A percentile compares a stretch with the other conserved stretches of the same genome.
These are phyloP conservation scores for Arabidopsis lyrata DNA, from an alignment of 441 rosid genomes.

Conservation along the genomic window DNA sequence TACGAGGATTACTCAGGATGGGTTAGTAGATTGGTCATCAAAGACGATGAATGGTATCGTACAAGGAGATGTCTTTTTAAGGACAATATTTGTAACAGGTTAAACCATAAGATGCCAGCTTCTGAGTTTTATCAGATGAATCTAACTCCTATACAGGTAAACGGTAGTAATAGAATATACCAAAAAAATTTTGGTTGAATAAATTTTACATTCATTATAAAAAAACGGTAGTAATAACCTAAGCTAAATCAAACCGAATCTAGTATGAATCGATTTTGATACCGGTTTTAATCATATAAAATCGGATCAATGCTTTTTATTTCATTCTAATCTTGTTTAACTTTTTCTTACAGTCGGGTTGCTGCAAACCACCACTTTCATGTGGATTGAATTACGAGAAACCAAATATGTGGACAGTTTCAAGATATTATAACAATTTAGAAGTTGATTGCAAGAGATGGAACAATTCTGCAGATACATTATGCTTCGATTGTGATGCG, in stretches of 20 bases:
- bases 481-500: constrained; percentile 42
- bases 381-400: constrained; percentile 41
- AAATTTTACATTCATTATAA: no score
- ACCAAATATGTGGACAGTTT: constrained; percentile 30
- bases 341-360: constrained; percentile 35
- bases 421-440: constrained; percentile 26
- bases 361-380: constrained; percentile 48
- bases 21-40: constrained; percentile 44
- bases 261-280: neutral
- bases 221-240: neutral
- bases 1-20: constrained; percentile 44
- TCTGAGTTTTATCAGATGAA: constrained; percentile 42
- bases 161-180: no score
- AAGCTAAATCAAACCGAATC: neutral
- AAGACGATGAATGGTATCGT: constrained; percentile 49
- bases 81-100: constrained; percentile 30
- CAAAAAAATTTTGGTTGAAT: no score
- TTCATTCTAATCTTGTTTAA: neutral
- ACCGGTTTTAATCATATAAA: neutral
- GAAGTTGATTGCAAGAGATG: constrained; percentile 40
- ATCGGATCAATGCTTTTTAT: neutral
- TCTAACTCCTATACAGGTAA: constrained; percentile 43
- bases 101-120: constrained; percentile 37
- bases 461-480: constrained; percentile 27
- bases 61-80: constrained; percentile 43